Base-by-base conservation (phyloP, 78 protist species). In the Dictyostelium intermedium region DNA sequence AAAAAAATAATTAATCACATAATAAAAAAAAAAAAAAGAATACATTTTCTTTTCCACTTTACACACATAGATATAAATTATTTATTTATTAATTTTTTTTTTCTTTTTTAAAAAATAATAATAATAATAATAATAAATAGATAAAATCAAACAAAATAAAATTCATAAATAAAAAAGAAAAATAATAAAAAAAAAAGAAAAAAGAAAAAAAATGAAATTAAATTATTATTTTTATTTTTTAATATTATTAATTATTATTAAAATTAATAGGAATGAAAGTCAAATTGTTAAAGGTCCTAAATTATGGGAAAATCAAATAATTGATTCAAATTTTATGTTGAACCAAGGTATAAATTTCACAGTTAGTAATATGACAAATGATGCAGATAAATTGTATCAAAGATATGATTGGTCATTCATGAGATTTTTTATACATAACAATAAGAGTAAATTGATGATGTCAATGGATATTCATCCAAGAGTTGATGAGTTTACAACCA, bases 401-500 rank as follows among this genome's bases (percentile, higher is more conserved):
- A 63, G 73, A 63, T 63, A 63, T 63, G 73, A 63, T 63, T 63
- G 73, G 73, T 25, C 35, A 25, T 63, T 25, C 25, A 63, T 63
- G 73, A 20, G 73, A 50, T 61, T 61, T n/a, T 61, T 61, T n/a
- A n/a, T 61, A 61, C 70, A n/a, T 61, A n/a, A n/a, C 8, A 61
- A 61, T n/a, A 61, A 61, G 7, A 61, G 5, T 3, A n/a, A 61
- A 7, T 61, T n/a, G n/a, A n/a, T 61, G n/a, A 61, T 61, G 70
- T n/a, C 32, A 5, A n/a, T 14, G 6, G 34, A 70, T 70, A 10
- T n/a, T 30, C 77, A 70, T 70, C 77, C 77, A 70, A 27, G 77
- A 30, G 77, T 70, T 32, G 92, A 86, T 78, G 92, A 86, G 18
- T 86, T 86, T 43, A 86, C 92, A 10, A 77, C 92, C 13, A 7